Base-by-base conservation (phyloP, 441 rosid genomes). In the Mallotus japonicus region DNA sequence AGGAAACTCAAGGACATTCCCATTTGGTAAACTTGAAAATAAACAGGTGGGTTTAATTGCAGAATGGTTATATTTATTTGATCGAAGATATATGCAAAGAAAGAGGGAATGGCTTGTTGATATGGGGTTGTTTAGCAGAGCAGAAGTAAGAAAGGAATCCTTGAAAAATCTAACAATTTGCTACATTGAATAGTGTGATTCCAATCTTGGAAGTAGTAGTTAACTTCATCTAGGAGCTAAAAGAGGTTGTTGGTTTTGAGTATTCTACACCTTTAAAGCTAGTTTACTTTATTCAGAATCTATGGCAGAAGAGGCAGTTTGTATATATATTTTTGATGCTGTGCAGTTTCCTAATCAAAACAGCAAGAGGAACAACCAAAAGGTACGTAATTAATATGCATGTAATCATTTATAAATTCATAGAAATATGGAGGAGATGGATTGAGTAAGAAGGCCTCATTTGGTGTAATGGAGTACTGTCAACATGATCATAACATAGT, bases 1-100 rank as follows among this genome's bases (percentile, higher is more conserved):
- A 72, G 14, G 62, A 72, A 72, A 40, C 75, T 72, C 62, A 42
- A 15, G 22, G 62, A 19, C 75, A 63, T 62, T 9, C 75, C 75
- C 75, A 63, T 63, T 15, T 62, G 2, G 22, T 8, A 22, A 67
- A n/a, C 54, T 60, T 34, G 49, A 49, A 19, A 24, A 1, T 9
- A 44, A 22, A 1, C 14, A 20, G 2, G 10, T 32, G 0, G 51
- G 42, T 57, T 5, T 3, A 24, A 50, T 59, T 28, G 46, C 58
- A 71, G 15, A 58, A 57, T 42, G 40, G 9, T 15, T 37, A 14
- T n/a, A 10, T 20, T 42, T 49, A 19, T n/a, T 42, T 46, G n/a
- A 40, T 0, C 42, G 13, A 40, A 51, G 6, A n/a, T 9, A 10
- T 37, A 47, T 20, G 40, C 20, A 11, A 50, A 24, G 34, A 5